Evolutionary conservation across 192 early-diverging fungal genomes (phyloP).

Genomic region (Coemansia sp.): DNA sequence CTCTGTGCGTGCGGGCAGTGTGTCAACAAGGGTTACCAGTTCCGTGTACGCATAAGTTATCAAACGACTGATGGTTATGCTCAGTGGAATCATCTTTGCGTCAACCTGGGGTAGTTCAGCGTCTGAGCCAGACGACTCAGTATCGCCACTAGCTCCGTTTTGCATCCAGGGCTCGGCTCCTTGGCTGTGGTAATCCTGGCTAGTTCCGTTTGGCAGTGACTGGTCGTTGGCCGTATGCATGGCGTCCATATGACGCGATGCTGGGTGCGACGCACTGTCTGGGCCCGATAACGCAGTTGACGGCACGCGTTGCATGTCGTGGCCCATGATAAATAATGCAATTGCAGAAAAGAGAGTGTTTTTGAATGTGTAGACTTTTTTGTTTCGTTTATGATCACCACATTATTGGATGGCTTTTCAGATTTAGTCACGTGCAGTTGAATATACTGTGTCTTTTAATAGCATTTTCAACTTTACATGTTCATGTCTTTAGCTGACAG

Average conservation of each 20-base stretch:
- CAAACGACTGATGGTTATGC: constrained; percentile 62
- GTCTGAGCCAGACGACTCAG: not conserved
- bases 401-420: too few relatives aligned
- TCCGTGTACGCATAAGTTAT: constrained; percentile 66
- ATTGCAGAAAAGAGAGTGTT: too few relatives aligned
- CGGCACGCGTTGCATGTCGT: constrained; percentile 40
- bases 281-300: constrained; percentile 15
- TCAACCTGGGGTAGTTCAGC: constrained; percentile 59
- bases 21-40: constrained; percentile 65
- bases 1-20: constrained; percentile 63
- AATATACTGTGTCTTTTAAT: too few relatives aligned
- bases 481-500: too few relatives aligned
- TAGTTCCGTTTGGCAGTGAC: constrained; percentile 2
- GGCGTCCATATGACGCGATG: not conserved
- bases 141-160: not conserved
- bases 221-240: not conserved
- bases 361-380: too few relatives aligned
- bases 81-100: constrained; percentile 64
- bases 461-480: too few relatives aligned
- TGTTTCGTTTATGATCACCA: too few relatives aligned
- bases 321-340: too few relatives aligned
- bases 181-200: not conserved
- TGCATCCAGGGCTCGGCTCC: not conserved
- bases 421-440: too few relatives aligned
- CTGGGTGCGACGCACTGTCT: constrained; percentile 12